These are phyloP conservation scores for Rhizophagus sp. DNA, from an alignment of 192 early-diverging fungal species.

Conservation along the genomic window DNA sequence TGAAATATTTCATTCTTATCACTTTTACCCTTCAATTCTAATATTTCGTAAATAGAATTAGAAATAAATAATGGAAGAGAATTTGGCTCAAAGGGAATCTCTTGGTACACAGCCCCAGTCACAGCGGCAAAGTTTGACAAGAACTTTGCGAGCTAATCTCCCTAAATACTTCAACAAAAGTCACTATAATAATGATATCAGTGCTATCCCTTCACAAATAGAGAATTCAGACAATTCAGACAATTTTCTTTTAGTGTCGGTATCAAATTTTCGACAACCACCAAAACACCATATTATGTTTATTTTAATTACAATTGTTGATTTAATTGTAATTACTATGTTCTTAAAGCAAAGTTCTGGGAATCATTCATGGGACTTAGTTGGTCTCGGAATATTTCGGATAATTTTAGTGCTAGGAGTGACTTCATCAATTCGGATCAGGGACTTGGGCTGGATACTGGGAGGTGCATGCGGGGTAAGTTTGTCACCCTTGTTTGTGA, in stretches of 20 bases:
- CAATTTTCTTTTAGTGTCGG: too few species aligned
- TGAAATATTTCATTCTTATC: neutral
- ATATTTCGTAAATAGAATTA: neutral
- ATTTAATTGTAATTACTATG: neutral
- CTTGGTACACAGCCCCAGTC: neutral
- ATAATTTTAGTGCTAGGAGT: neutral
- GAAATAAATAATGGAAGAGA: neutral
- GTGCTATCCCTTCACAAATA: neutral
- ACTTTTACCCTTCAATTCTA: neutral
- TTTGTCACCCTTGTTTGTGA: neutral
- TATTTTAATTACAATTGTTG: neutral
- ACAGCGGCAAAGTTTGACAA: neutral
- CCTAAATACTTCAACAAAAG: neutral
- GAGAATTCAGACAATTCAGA: neutral
- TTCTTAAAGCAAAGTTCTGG: neutral
- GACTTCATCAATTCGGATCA: constrained; percentile 1
- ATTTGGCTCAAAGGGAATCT: neutral
- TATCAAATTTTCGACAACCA: neutral
- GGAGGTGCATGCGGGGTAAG: constrained; percentile 21
- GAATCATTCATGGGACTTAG: constrained; percentile 1
- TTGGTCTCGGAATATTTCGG: constrained; percentile 11
- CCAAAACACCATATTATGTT: neutral
- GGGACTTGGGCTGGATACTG: constrained; percentile 16
- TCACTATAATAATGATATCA: neutral
- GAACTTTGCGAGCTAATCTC: neutral